These are phyloP conservation scores for Epichloe baconii DNA, from an alignment of 2,329 filamentous ascomycete genomes.

Conservation along the genomic window DNA sequence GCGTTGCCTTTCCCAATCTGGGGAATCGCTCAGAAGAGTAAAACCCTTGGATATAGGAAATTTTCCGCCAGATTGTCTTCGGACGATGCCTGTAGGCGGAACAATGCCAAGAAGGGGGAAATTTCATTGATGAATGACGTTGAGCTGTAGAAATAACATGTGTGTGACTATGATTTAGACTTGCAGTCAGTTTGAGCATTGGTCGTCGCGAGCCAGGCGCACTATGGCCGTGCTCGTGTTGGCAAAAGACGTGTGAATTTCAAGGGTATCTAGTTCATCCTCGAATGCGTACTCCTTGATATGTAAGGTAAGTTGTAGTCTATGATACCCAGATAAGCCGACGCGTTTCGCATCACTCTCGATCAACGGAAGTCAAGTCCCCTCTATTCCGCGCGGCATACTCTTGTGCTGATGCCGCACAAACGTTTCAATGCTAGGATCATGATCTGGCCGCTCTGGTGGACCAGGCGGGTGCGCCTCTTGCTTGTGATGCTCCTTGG, in stretches of 20 bases:
- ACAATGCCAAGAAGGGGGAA: constrained; percentile 49
- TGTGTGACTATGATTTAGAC: not conserved
- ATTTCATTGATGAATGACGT: constrained; percentile 12
- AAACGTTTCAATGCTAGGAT: constrained; percentile 38
- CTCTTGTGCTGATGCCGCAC: constrained; percentile 39
- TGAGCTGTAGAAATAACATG: not conserved
- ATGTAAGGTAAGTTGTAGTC: too few species aligned
- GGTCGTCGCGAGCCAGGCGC: too few species aligned
- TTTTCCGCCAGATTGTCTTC: constrained; percentile 31
- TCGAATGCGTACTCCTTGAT: too few species aligned
- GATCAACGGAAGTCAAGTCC: constrained; percentile 3
- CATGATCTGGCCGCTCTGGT: constrained; percentile 32
- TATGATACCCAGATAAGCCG: too few species aligned
- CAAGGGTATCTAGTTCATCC: not conserved
- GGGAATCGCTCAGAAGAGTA: constrained; percentile 45
- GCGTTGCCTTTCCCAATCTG: constrained; percentile 42
- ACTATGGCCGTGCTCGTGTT: too few species aligned
- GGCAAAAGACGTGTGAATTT: not conserved
- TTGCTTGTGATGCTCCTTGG: constrained; percentile 14
- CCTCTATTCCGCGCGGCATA: constrained; percentile 14
- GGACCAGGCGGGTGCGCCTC: constrained; percentile 18
- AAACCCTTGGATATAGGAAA: constrained; percentile 52
- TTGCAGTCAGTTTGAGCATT: too few species aligned
- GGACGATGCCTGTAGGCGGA: constrained; percentile 30
- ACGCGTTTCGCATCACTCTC: constrained; percentile 8